Evolutionary conservation across 441 rosid genomes (phyloP), one percentile per base, ranked within the genome.

Genomic region (Iberis amara): DNA sequence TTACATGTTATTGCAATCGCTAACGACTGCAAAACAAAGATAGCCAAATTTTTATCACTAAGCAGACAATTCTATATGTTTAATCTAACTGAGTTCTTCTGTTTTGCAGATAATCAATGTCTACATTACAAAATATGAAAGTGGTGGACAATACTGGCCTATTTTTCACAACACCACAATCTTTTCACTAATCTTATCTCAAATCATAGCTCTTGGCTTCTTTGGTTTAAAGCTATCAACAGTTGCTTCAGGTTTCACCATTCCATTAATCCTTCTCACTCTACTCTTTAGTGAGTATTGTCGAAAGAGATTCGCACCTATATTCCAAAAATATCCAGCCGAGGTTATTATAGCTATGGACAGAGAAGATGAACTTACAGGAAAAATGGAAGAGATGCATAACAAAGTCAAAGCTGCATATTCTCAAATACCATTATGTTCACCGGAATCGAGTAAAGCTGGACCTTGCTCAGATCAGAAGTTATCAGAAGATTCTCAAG

Each of bases 71-170:
- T n/a, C n/a, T n/a, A n/a, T n/a, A n/a, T n/a, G n/a, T n/a, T n/a
- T n/a, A n/a, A n/a, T n/a, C n/a, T n/a, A n/a, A n/a, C n/a, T 27
- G 30, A 27, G 30, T 27, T 3, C 6, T 27, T 27, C 6, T 7
- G 6, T 7, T 30, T 30, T 30, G 33, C 87, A 92, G 97, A 76
- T 89, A 65, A 73, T 89, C 61, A 85, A 92, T 39, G 99, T 89
- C 5, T 92, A 92, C 39, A 50, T 79, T 8, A 33, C 73, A 37
- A 84, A 70, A 57, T 89, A 89, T 42, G 92, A 92, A 73, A 79
- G 79, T 15, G 88, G 94, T 46, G 99, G 99, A 57, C 82, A 51
- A 27, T 83, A 77, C 55, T 92, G 99, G 99, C 96, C 97, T 51
- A 49, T 87, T 18, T 79, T 73, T 47, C 95, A 92, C 72, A 92